phyloP scores from a whole-genome alignment of 2,329 filamentous ascomycete genomes.

The Parafenestella ontariensis region DNA sequence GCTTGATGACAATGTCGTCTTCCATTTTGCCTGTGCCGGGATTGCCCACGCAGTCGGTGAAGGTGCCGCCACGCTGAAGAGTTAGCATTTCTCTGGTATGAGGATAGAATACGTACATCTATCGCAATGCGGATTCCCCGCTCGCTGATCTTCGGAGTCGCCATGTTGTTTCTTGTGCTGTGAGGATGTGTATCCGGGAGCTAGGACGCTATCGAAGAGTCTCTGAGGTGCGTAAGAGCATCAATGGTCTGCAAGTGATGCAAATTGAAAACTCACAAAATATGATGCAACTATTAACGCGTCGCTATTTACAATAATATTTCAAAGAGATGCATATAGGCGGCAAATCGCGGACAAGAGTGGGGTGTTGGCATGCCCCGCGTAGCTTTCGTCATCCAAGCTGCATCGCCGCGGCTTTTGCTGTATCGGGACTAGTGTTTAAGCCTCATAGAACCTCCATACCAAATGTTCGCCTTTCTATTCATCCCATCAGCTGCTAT shows the following conservation, averaged over 20 bases:
- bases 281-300: background rate
- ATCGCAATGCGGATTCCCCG: conserved; percentile 79
- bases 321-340: background rate
- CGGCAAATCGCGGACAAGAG: conserved; percentile 1
- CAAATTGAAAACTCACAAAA: background rate
- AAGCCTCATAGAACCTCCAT: background rate
- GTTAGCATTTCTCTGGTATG: conserved; percentile 10
- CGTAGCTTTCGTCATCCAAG: conserved; percentile 1
- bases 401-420: background rate
- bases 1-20: conserved; percentile 83
- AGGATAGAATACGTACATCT: conserved; percentile 46
- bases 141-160: conserved; percentile 30
- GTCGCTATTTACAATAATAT: background rate
- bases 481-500: background rate
- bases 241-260: background rate
- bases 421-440: background rate
- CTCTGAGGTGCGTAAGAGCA: background rate
- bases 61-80: conserved; percentile 78
- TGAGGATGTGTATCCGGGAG: background rate
- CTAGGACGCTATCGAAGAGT: background rate
- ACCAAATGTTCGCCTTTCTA: background rate
- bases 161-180: conserved; percentile 24
- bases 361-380: conserved; percentile 16
- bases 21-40: conserved; percentile 70
- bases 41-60: conserved; percentile 91